These are phyloP conservation scores for Talaromyces sp. DNA, from an alignment of 2,329 filamentous ascomycete species.

Conservation along the genomic window DNA sequence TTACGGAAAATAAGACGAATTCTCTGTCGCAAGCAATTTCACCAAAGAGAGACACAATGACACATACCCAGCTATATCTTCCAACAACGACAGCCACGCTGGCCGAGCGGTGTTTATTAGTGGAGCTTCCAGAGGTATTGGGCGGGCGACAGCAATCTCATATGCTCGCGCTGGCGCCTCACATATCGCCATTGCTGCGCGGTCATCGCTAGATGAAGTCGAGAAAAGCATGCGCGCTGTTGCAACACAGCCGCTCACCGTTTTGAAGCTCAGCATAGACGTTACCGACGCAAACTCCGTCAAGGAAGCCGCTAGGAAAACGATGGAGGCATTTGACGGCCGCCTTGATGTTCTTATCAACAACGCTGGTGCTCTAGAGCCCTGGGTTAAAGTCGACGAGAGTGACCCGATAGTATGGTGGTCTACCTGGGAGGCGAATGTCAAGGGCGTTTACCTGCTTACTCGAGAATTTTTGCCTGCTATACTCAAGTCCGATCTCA, in stretches of 20 bases:
- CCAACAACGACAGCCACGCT: conserved; percentile 28
- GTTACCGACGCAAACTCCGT: conserved; percentile 36
- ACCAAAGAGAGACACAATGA: conserved; percentile 35
- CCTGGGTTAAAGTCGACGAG: conserved; percentile 22
- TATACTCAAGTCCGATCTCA: conserved; percentile 22
- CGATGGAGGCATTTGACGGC: conserved; percentile 23
- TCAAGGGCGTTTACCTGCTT: conserved; percentile 43
- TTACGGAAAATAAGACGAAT: neutral
- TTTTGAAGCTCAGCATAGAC: conserved; percentile 41
- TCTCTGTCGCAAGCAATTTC: neutral
- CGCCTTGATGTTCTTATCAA: conserved; percentile 44
- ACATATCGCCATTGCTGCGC: conserved; percentile 49
- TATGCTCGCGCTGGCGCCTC: conserved; percentile 51
- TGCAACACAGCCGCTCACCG: conserved; percentile 27
- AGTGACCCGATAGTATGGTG: conserved; percentile 35
- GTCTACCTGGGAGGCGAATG: conserved; percentile 44
- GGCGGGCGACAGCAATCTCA: conserved; percentile 48
- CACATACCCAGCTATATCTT: conserved; percentile 50
- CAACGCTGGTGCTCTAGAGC: conserved; percentile 38
- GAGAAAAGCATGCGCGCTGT: conserved; percentile 26
- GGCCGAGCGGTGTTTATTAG: conserved; percentile 47
- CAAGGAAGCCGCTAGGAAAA: conserved; percentile 24
- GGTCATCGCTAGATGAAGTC: conserved; percentile 41
- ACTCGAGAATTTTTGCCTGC: conserved; percentile 44
- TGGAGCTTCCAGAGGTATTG: conserved; percentile 52